Evolutionary conservation across 208 protist species (phyloP), one percentile per base, ranked within the genome.

Genomic region (Phytomonas francai): DNA sequence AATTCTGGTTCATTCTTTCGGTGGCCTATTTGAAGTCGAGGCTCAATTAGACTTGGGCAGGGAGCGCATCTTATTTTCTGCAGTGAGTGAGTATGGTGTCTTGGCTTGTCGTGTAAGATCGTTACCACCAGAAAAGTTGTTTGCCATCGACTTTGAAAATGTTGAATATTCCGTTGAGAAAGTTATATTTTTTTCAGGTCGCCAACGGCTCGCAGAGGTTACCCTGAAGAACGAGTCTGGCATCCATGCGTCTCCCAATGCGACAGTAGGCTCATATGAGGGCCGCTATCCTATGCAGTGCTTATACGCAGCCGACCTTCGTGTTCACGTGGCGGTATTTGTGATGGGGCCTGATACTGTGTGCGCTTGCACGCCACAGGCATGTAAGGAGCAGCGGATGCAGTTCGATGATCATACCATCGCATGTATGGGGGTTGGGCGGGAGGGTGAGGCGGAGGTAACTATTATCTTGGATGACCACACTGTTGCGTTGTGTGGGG

Each of bases 111-210:
- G 75, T 27, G 70, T 84, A 12, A 70, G 63, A 30, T 61, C 69
- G n/a, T 57, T 78, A 25, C 66, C 60, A 27, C 36, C 74, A 16
- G 39, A 19, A 49, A 49, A 49, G 12, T 1, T 3, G 12, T 19
- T 19, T 19, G 39, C 12, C 9, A 12, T 49, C 39, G 39, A 49
- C 39, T 19, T 49, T 49, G 39, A 49, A 19, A 6, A 12, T 6
- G 39, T 12, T 6, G 39, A 3, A 49, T 3, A 49, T 49, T 49
- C 59, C 65, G 12, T 54, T 19, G 39, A 68, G 6, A 75, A 71
- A 39, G 65, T 88, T 61, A 69, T 86, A 27, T 84, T 85, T 62
- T 87, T 87, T 28, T 68, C 67, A 9, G 85, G 83, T 14, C 80
- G 86, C 33, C 75, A 79, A 31, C 67, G 80, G 0, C 61, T 91